A percentile compares a stretch with the other conserved stretches of the same genome.
These are phyloP conservation scores for Saksenaea vasiformis DNA, from an alignment of 371 early-diverging fungal genomes.

Conservation along the genomic window DNA sequence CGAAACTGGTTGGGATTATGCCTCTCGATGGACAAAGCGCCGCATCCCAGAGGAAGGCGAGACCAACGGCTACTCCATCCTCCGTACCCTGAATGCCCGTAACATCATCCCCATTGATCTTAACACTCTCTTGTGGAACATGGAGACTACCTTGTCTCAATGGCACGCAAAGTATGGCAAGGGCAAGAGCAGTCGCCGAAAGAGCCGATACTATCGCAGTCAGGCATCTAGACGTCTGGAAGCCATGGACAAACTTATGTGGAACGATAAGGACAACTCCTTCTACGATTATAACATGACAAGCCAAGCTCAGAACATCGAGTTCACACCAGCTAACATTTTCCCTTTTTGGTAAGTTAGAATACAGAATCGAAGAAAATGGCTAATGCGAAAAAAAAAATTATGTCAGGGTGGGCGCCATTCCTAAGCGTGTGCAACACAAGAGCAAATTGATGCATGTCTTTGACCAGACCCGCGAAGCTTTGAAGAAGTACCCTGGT, in stretches of 20 bases:
- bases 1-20: conserved; percentile 92
- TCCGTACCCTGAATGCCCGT: conserved; percentile 60
- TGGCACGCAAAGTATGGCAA: conserved; percentile 41
- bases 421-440: conserved; percentile 28
- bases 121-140: conserved; percentile 80
- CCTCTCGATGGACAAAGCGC: conserved; percentile 68
- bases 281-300: conserved; percentile 64
- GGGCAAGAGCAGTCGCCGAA: conserved; percentile 8
- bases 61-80: conserved; percentile 31
- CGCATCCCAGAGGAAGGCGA: conserved; percentile 26
- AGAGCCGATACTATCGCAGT: conserved; percentile 30
- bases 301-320: conserved; percentile 24
- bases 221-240: conserved; percentile 39
- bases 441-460: conserved; percentile 22
- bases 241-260: conserved; percentile 54
- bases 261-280: conserved; percentile 41
- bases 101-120: conserved; percentile 83
- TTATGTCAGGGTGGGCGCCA: conserved; percentile 39
- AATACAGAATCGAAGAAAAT: neutral
- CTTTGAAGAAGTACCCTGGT: conserved; percentile 52
- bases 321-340: conserved; percentile 44
- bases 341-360: conserved; percentile 51
- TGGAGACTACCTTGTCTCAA: conserved; percentile 61
- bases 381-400: neutral
- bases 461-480: conserved; percentile 32